Evolutionary conservation across 2,329 filamentous ascomycete species (phyloP).

Genomic region (Fusarium austroafricanum): DNA sequence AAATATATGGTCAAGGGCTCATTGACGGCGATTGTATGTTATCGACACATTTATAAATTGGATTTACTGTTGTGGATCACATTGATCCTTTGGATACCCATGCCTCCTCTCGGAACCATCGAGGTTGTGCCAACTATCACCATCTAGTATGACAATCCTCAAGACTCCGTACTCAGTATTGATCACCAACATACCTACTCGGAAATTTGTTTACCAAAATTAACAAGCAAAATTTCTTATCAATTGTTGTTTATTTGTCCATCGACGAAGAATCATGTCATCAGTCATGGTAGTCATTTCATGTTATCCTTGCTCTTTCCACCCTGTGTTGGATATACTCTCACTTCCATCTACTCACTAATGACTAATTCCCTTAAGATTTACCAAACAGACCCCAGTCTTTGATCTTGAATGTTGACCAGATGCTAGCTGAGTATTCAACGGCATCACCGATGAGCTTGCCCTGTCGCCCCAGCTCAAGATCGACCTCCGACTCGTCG

Average conservation of each 20-base stretch:
- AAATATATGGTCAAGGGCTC: not conserved
- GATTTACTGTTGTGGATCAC: too few relatives aligned
- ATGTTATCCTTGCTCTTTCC: slow-evolving; percentile 14
- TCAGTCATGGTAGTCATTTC: slow-evolving; percentile 38
- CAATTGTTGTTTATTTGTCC: not conserved
- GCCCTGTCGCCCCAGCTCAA: slow-evolving; percentile 72
- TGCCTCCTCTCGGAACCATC: too few relatives aligned
- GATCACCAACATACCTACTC: not conserved
- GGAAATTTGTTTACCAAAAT: not conserved
- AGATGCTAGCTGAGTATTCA: slow-evolving; percentile 75
- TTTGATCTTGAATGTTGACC: slow-evolving; percentile 79
- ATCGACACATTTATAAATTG: not conserved
- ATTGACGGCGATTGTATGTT: not conserved
- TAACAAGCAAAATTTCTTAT: not conserved
- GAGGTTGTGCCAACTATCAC: too few relatives aligned
- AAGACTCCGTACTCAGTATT: not conserved
- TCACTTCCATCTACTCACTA: not conserved
- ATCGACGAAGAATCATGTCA: slow-evolving; percentile 27
- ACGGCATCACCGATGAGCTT: slow-evolving; percentile 75
- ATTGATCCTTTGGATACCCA: too few relatives aligned
- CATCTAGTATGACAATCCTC: not conserved
- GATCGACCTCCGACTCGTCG: slow-evolving; percentile 76
- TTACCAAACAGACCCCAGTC: slow-evolving; percentile 80
- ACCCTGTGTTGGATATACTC: not conserved
- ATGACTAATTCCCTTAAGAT: slow-evolving; percentile 15